Conservation (phyloP, 768 basidiomycete genomes). For the Glaciozyma antarctica region DNA sequence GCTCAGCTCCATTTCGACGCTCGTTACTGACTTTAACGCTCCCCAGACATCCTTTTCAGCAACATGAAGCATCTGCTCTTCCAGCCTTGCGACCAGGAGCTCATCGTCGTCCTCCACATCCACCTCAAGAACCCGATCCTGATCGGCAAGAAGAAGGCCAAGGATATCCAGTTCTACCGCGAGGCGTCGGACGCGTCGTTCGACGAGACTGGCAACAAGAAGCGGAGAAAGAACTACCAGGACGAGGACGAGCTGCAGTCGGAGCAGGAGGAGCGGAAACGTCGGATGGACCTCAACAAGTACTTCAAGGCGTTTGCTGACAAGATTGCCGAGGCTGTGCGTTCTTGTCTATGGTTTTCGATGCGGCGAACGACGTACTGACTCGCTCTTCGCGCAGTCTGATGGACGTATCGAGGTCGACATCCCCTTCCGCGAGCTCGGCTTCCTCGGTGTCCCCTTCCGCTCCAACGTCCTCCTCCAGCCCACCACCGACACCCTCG, state of each 20-base stretch:
- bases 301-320: slow-evolving; percentile 90
- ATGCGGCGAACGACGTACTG: neutral
- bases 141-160: slow-evolving; percentile 97
- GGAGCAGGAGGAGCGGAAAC: slow-evolving; percentile 91
- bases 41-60: slow-evolving; percentile 77
- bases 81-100: slow-evolving; percentile 94
- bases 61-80: slow-evolving; percentile 99
- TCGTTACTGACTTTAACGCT: neutral
- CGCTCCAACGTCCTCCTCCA: slow-evolving; percentile 87
- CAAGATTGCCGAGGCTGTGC: slow-evolving; percentile 79
- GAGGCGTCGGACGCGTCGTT: slow-evolving; percentile 96
- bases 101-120: slow-evolving; percentile 85
- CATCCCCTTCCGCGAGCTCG: slow-evolving; percentile 91
- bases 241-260: slow-evolving; percentile 99
- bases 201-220: slow-evolving; percentile 98
- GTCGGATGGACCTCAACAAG: slow-evolving; percentile 77
- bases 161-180: slow-evolving; percentile 95
- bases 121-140: slow-evolving; percentile 93
- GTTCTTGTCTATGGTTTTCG: slow-evolving; percentile 33
- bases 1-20: neutral
- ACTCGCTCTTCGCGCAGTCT: slow-evolving; percentile 45
- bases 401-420: slow-evolving; percentile 86
- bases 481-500: slow-evolving; percentile 92
- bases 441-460: slow-evolving; percentile 94
- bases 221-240: slow-evolving; percentile 79